These are phyloP conservation scores for Botryosphaeria agaves DNA, from an alignment of 2,329 filamentous ascomycete genomes.

Conservation along the genomic window DNA sequence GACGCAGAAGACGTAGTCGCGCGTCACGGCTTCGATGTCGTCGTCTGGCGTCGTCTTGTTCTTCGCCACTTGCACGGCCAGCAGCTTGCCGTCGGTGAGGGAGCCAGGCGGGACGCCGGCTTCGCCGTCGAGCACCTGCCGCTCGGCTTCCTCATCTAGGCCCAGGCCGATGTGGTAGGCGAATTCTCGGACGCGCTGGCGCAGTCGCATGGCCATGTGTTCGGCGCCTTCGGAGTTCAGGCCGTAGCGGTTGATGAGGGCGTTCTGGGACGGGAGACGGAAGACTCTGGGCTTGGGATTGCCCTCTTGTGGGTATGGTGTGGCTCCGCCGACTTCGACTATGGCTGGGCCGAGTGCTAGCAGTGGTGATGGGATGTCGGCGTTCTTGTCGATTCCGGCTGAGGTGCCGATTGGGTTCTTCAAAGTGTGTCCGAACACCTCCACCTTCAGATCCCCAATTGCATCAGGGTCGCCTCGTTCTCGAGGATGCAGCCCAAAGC, in stretches of 20 bases:
- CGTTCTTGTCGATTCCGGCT: slow-evolving; percentile 91
- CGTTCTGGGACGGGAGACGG: slow-evolving; percentile 64
- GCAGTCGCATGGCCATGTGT: slow-evolving; percentile 61
- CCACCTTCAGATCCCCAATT: slow-evolving; percentile 35
- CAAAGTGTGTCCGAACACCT: slow-evolving; percentile 62
- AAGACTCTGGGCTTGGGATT: slow-evolving; percentile 84
- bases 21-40: slow-evolving; percentile 65
- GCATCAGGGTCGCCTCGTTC: slow-evolving; percentile 51
- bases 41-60: slow-evolving; percentile 81
- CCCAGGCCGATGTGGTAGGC: slow-evolving; percentile 55
- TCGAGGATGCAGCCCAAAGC: slow-evolving; percentile 59
- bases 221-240: slow-evolving; percentile 87
- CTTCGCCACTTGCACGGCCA: slow-evolving; percentile 91
- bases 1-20: slow-evolving; percentile 80
- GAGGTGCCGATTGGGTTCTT: slow-evolving; percentile 85
- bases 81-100: slow-evolving; percentile 53
- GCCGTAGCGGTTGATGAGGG: slow-evolving; percentile 88
- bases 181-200: slow-evolving; percentile 61
- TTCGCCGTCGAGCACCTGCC: slow-evolving; percentile 57
- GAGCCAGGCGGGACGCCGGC: slow-evolving; percentile 69
- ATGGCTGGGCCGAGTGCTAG: slow-evolving; percentile 73
- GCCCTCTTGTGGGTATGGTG: slow-evolving; percentile 69
- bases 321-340: slow-evolving; percentile 85
- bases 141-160: slow-evolving; percentile 43
- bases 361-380: slow-evolving; percentile 68